Base-by-base conservation (phyloP, 345 rosid species). In the Acer campestre region DNA sequence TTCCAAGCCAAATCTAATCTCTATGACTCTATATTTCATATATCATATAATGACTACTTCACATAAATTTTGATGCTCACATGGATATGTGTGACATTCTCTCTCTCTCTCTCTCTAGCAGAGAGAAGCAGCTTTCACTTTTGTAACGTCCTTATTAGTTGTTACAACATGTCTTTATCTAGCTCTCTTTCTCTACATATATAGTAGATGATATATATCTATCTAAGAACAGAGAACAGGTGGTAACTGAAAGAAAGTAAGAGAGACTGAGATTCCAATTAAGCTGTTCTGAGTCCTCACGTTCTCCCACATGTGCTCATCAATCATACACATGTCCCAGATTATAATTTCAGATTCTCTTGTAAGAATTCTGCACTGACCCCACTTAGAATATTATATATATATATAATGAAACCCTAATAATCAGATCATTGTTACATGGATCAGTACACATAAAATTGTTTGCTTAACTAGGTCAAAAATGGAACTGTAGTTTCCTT, bases 221-320 rank as follows among this genome's bases (percentile, higher is more conserved):
- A 55, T 74, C 38, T 23, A 20, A 38, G 38, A 53, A 76, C 73
- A 65, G 76, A 68, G 38, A 63, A 76, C 73, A 58, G 76, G 73
- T 35, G 61, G 79, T 56, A 81, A 53, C 29, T 46, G 83, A 42
- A 40, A 56, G 77, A 71, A 66, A 77, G 81, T 1, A 35, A 81
- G 78, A 81, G 78, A 53, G 77, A 65, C 51, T 67, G 81, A 80
- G 85, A 80, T 81, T 84, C 84, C 84, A 78, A 35, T 35, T 5
- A 35, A 66, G 11, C 75, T 59, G 59, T 61, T 67, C 40, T 77
- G 62, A 71, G 70, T 68, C 79, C 80, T 75, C 85, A 85, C 88
- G 85, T 80, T 85, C 82, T 72, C 78, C 82, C 82, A 75, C 83
- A 75, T 82, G 85, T 68, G 75, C 77, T 71, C 35, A 71, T 71